Base-by-base conservation (phyloP, 202 grass and related monocot genomes). In the Bolboschoenoplectus hybrid region DNA sequence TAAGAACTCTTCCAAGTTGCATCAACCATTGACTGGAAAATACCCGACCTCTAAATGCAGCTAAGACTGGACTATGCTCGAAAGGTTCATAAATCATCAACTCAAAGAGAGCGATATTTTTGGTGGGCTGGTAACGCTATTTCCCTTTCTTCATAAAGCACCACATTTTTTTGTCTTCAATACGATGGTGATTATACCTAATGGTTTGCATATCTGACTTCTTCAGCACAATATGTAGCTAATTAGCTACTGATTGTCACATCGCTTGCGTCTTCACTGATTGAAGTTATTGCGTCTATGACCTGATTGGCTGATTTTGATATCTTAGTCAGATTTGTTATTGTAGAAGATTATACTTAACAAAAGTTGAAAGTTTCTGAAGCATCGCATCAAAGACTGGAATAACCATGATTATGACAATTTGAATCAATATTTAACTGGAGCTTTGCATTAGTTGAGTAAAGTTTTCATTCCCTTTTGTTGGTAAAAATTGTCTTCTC, bases 391-490 rank as follows among this genome's bases (percentile, higher is more conserved):
- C 19, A 74, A 74, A 13, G 46, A 51, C 9, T 34, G 20, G 34
- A 34, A 51, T 52, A 20, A 32, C 16, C 71, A 74, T 5, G 20
- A 74, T 11, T 26, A 1, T 9, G 45, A 52, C 71, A 51, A 32
- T 51, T 74, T 74, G 46, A 74, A 51, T 35, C 11, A 20, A 32
- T 51, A 13, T 74, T 51, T 51, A 14, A 74, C 20, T 6, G 70
- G 44, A 74, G n/a, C 70, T 49, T 12, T 74, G 46, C 12, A 52
- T 32, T 74, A 74, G n/a, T 74, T 52, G 44, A 74, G 71, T 74
- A 35, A 34, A 74, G 70, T 74, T 19, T 51, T 32, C 20, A 74
- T 19, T 74, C 9, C 9, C 50, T 9, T 74, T 51, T 26, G 7
- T 49, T 50, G 19, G 44, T 26, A 49, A 51, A 50, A 5, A 12